phyloP scores from a whole-genome alignment of 768 basidiomycete species.

The Dentipellis fragilis region DNA sequence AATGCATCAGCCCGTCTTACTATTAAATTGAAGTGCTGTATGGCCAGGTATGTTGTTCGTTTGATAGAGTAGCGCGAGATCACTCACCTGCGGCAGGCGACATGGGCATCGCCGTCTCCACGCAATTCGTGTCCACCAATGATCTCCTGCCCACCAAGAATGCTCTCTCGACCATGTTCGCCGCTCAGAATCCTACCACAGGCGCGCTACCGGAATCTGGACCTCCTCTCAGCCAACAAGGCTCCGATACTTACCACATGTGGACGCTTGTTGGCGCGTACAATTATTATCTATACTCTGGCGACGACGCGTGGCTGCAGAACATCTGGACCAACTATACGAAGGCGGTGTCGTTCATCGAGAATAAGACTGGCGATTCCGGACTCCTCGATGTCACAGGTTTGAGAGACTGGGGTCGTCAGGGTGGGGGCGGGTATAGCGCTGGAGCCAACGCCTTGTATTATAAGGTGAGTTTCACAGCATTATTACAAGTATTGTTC shows the following conservation, averaged over 20 bases:
- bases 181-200: slow-evolving; percentile 38
- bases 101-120: slow-evolving; percentile 54
- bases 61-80: neutral
- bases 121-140: slow-evolving; percentile 52
- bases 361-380: slow-evolving; percentile 36
- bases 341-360: slow-evolving; percentile 43
- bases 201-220: slow-evolving; percentile 48
- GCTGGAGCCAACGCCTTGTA: slow-evolving; percentile 46
- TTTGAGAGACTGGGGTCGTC: slow-evolving; percentile 45
- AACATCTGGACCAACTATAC: slow-evolving; percentile 46
- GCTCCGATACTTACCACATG: slow-evolving; percentile 43
- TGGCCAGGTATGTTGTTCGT: neutral
- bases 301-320: slow-evolving; percentile 41
- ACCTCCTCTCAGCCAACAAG: slow-evolving; percentile 33
- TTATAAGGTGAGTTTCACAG: slow-evolving; percentile 28
- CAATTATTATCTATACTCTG: slow-evolving; percentile 48
- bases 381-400: slow-evolving; percentile 50
- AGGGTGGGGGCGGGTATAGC: slow-evolving; percentile 46
- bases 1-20: neutral
- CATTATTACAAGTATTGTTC: neutral
- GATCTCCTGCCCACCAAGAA: slow-evolving; percentile 47
- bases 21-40: neutral
- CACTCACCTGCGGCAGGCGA: slow-evolving; percentile 29
- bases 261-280: slow-evolving; percentile 53
- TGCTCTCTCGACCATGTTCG: slow-evolving; percentile 49